These are phyloP conservation scores for Colletotrichum karsti DNA, from an alignment of 2,329 filamentous ascomycete species.

Conservation along the genomic window DNA sequence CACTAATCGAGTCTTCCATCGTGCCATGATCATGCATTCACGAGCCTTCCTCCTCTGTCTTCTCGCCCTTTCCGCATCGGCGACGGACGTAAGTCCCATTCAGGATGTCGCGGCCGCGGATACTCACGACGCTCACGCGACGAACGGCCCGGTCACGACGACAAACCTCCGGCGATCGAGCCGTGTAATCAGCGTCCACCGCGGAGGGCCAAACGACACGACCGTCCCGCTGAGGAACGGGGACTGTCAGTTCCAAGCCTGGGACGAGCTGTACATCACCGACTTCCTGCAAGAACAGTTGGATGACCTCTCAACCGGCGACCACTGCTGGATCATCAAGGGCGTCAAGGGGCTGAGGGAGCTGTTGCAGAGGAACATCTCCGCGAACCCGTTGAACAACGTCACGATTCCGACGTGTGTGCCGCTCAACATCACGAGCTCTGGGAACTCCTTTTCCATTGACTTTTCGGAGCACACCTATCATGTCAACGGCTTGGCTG, in stretches of 20 bases:
- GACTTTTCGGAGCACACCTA: conserved; percentile 9
- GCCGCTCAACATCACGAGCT: conserved; percentile 3
- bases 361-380: conserved; percentile 7
- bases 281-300: conserved; percentile 22
- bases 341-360: conserved; percentile 13
- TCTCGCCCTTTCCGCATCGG: background rate
- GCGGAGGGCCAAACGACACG: background rate
- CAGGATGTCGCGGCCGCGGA: background rate
- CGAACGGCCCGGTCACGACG: background rate
- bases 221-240: background rate
- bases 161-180: background rate
- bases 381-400: conserved; percentile 16
- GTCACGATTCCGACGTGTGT: conserved; percentile 19
- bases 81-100: background rate
- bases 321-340: conserved; percentile 25
- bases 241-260: background rate
- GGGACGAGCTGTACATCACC: conserved; percentile 20
- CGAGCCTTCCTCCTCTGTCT: background rate
- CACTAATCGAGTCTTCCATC: background rate
- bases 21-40: background rate
- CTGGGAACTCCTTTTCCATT: conserved; percentile 19
- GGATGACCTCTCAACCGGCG: background rate
- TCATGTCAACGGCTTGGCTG: background rate
- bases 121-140: background rate
- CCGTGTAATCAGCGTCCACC: background rate